Evolutionary conservation across 2,329 filamentous ascomycete genomes (phyloP).

Genomic region (Fonsecaea multimorphosa): DNA sequence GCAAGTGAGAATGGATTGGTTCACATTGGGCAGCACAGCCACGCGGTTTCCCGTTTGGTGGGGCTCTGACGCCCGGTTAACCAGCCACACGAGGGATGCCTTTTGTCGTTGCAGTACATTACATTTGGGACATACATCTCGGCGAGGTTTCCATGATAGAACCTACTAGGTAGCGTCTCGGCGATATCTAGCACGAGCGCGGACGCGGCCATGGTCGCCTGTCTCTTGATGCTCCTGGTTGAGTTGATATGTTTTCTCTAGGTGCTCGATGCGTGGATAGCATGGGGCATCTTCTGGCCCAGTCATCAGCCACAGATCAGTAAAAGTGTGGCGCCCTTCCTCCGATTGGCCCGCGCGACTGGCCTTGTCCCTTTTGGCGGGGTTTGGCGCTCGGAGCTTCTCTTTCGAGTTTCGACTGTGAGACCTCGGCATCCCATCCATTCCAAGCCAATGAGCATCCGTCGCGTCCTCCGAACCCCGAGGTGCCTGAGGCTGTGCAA

Average conservation of each 20-base stretch:
- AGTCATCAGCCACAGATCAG: background rate
- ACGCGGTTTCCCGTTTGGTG: background rate
- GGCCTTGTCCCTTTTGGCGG: background rate
- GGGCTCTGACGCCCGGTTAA: background rate
- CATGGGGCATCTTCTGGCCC: background rate
- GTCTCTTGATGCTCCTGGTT: background rate
- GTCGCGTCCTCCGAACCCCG: background rate
- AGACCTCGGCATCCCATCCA: background rate
- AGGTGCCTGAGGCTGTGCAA: background rate
- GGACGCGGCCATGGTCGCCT: background rate
- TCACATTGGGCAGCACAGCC: background rate
- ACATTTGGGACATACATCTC: too few relatives aligned
- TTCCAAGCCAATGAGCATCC: background rate
- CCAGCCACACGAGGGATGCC: background rate
- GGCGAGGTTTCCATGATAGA: background rate
- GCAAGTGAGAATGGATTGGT: background rate
- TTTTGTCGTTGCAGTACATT: too few relatives aligned
- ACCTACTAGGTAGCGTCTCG: background rate
- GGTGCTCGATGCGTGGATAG: too few relatives aligned
- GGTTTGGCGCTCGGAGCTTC: background rate
- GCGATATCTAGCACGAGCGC: too few relatives aligned
- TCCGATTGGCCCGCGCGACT: background rate
- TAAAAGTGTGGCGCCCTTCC: background rate
- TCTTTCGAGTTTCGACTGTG: background rate
- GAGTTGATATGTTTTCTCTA: background rate